Evolutionary conservation across 306 rosid species (phyloP).

Genomic region (Boehmeria nivea): DNA sequence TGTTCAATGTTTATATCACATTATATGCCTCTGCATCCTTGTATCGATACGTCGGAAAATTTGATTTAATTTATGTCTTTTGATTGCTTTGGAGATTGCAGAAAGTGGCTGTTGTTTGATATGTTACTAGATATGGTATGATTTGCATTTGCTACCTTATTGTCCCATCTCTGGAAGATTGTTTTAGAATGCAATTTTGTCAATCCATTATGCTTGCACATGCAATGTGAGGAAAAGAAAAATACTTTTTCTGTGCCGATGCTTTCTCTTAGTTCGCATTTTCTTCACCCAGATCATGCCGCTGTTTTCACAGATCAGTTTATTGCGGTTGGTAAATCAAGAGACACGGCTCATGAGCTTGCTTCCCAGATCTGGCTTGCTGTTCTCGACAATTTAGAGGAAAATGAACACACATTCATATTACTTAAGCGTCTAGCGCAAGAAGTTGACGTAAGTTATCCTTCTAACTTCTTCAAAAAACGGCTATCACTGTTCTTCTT

Average conservation of each 20-base stretch:
- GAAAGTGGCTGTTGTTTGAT: no score
- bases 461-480: no score
- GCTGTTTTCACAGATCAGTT: constrained; percentile 54
- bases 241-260: no score
- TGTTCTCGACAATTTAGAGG: constrained; percentile 68
- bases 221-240: no score
- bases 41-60: no score
- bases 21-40: not conserved
- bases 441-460: constrained; percentile 67
- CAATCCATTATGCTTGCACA: not conserved
- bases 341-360: constrained; percentile 61
- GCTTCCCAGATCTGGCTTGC: constrained; percentile 72
- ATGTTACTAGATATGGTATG: no score
- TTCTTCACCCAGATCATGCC: not conserved
- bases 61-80: no score
- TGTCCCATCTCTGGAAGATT: not conserved
- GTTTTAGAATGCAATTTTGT: not conserved
- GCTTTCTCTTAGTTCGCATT: no score
- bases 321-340: constrained; percentile 66
- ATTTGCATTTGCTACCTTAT: no score
- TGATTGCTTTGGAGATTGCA: no score
- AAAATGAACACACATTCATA: constrained; percentile 45
- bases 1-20: no score
- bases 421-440: constrained; percentile 63
- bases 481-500: no score